These are phyloP conservation scores for Exserohilum turcica DNA, from an alignment of 2,329 filamentous ascomycete species.

Conservation along the genomic window DNA sequence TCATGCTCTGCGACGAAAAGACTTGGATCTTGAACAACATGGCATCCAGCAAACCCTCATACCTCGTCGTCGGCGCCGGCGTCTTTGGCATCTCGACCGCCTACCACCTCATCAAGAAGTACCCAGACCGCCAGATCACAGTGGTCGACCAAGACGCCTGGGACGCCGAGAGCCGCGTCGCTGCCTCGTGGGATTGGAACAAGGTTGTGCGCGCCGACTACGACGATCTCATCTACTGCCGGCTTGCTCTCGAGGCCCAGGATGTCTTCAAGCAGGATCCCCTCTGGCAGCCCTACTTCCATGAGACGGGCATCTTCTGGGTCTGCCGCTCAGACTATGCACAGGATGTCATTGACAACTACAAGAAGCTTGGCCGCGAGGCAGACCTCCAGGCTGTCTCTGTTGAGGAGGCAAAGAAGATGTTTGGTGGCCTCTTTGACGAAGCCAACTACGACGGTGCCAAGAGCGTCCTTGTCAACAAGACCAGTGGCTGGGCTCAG, in stretches of 20 bases:
- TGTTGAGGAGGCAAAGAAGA: conserved; percentile 57
- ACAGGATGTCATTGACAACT: conserved; percentile 56
- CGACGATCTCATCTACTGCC: conserved; percentile 66
- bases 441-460: conserved; percentile 65
- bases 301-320: conserved; percentile 59
- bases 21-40: conserved; percentile 27
- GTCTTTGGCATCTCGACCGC: conserved; percentile 48
- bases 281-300: conserved; percentile 60
- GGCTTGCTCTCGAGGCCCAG: conserved; percentile 68
- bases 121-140: conserved; percentile 49
- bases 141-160: conserved; percentile 48
- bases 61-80: conserved; percentile 45
- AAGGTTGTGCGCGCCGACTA: conserved; percentile 75
- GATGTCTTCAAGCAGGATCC: conserved; percentile 64
- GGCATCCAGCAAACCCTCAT: conserved; percentile 37
- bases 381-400: conserved; percentile 55
- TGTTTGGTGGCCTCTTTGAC: conserved; percentile 64
- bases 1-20: conserved; percentile 23
- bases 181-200: conserved; percentile 75
- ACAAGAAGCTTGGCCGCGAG: conserved; percentile 55
- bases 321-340: conserved; percentile 51
- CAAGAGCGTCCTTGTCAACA: conserved; percentile 65
- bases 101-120: conserved; percentile 49
- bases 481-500: conserved; percentile 66
- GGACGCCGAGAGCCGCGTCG: conserved; percentile 47